Base-by-base conservation (phyloP, 2,329 filamentous ascomycete genomes). In the Arachnomyces sp. region DNA sequence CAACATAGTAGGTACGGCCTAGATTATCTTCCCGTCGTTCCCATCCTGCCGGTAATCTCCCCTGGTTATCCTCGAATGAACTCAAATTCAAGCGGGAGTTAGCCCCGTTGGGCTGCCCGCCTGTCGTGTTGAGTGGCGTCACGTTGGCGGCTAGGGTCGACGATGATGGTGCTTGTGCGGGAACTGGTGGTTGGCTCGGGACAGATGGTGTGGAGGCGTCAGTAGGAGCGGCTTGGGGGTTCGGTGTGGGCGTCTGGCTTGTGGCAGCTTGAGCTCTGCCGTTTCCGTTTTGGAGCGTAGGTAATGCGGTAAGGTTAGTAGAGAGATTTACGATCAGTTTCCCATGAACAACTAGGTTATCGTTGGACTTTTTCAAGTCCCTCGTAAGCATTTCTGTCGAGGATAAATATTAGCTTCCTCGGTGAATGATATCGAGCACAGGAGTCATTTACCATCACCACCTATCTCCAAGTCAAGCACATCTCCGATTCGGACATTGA, bases 261-360 rank as follows among this genome's bases (percentile, higher is more conserved):
- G 40, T 36, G 12, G 58, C 50, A 25, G 43, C 40, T 15, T 42
- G 36, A 36, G 28, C 20, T 17, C 43, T 51, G 42, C 49, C 53
- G 38, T 48, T 59, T 40, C 61, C 64, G 42, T 61, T 63, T 37
- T 57, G 67, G 62, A 59, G 72, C 70, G 52, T 58, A 47, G 78
- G 77, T 47, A 81, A 76, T 5, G 88, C 85, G 12, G 77, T 66
- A 14, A 96, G 75, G 60, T 98, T 94, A 38, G 90, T 95, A 8
- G 90, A 95, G 9, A 98, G 72, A 61, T 94, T 96, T 47, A 98
- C 79, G 54, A 98, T 98, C 40, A 98, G 77, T 66, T 96, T 96
- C 47, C 92, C 92, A 60, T 98, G 89, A 28, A 98, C 92, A 42
- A 96, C 88, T 36, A 98, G 79, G 60, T 96, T 96, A 61, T 98